Conservation (phyloP, 139 green algal genomes). For the Ettlia oleoabundans region DNA sequence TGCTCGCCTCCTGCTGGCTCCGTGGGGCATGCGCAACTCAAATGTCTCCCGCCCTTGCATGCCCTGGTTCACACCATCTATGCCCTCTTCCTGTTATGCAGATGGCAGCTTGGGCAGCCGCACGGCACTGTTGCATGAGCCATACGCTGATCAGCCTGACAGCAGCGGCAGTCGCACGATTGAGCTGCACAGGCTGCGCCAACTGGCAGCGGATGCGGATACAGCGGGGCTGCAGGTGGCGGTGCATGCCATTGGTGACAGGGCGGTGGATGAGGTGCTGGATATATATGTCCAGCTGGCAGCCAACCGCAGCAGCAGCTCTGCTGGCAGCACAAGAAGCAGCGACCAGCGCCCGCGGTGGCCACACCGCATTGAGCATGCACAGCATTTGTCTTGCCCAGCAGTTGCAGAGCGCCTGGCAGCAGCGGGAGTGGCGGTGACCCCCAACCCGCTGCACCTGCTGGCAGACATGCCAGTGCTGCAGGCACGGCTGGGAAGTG, state of each 20-base stretch:
- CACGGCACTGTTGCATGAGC: slow-evolving; percentile 72
- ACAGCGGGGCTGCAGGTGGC: slow-evolving; percentile 53
- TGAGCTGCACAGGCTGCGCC: slow-evolving; percentile 17
- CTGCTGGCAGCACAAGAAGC: too few relatives aligned
- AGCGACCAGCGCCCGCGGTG: too few relatives aligned
- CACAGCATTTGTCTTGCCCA: slow-evolving; percentile 65
- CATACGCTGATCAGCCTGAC: slow-evolving; percentile 52
- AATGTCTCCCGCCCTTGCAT: too few relatives aligned
- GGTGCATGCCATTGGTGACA: slow-evolving; percentile 82
- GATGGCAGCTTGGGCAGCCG: slow-evolving; percentile 72
- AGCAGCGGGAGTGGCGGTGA: slow-evolving; percentile 36
- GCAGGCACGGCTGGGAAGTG: slow-evolving; percentile 46
- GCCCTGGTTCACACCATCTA: too few relatives aligned
- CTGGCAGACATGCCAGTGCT: slow-evolving; percentile 62
- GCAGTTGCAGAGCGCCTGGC: slow-evolving; percentile 25
- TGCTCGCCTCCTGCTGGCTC: too few relatives aligned
- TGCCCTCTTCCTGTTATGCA: too few relatives aligned
- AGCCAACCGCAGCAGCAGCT: slow-evolving; percentile 4
- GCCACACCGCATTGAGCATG: slow-evolving; percentile 57
- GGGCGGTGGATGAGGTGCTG: slow-evolving; percentile 75
- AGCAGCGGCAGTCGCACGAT: slow-evolving; percentile 27
- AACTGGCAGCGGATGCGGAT: slow-evolving; percentile 11
- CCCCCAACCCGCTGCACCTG: slow-evolving; percentile 78
- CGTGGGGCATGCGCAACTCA: too few relatives aligned
- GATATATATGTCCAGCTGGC: slow-evolving; percentile 31